Evolutionary conservation across 371 early-diverging fungal species (phyloP), one percentile per base, ranked within the genome.

Genomic region (Mortierella sp.): DNA sequence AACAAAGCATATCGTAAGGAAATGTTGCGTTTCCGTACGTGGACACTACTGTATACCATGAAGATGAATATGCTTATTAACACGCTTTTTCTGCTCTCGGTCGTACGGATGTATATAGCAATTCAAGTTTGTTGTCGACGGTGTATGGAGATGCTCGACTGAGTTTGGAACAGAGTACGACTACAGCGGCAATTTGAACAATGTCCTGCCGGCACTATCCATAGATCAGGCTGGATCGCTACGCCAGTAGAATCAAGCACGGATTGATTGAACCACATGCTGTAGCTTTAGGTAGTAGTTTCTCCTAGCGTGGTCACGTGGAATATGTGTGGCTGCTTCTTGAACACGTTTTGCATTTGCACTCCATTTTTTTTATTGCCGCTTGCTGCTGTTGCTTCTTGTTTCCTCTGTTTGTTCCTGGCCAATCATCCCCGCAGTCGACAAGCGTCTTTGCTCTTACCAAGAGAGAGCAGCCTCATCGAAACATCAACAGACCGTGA

Each of bases 71-170:
- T 19, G 4, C 9, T 37, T 41, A 30, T 57, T 17, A 19, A 26
- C 6, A 24, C 27, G 11, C 44, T 44, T 6, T 34, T 46, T 37
- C 28, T 50, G 3, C 14, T 17, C 1, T 48, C 48, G 26, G 48
- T 48, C 24, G 55, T 49, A 42, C 60, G 62, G 32, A 52, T 55
- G 15, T 50, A n/a, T 54, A 64, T 80, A 71, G 73, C 59, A 67
- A 47, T 73, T 73, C 73, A 84, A 84, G 31, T 84, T 83, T 46
- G 72, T 84, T 6, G 82, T 84, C 4, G 85, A 84, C 70, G 83
- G 82, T 0, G 79, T 73, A 23, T 84, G 85, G 85, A 54, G 62
- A 24, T 81, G 81, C 65, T 82, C 82, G 4, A 53, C 51, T 26
- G 81, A 83, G 39, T 69, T 69, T 70, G 50, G 75, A 60, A 78